Conservation (phyloP, 2,329 filamentous ascomycete genomes). For the Thielaviopsis musarum region DNA sequence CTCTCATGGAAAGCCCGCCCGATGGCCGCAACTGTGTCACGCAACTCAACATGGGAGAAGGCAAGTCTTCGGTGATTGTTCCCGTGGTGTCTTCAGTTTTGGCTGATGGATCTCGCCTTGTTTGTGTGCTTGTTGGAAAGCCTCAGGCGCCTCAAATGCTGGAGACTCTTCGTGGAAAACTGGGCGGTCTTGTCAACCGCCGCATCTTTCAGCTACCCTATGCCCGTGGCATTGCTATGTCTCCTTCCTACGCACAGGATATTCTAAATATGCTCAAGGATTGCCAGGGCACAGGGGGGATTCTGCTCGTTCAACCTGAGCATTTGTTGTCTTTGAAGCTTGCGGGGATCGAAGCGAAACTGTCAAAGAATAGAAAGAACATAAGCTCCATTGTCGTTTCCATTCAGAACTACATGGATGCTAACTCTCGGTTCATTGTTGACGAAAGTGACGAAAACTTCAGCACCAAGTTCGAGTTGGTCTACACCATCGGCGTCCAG, state of each 20-base stretch:
- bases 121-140: slow-evolving; percentile 43
- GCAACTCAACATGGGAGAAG: slow-evolving; percentile 57
- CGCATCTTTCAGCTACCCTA: slow-evolving; percentile 42
- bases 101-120: slow-evolving; percentile 32
- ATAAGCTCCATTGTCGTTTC: slow-evolving; percentile 21
- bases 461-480: slow-evolving; percentile 40
- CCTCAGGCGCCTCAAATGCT: slow-evolving; percentile 44
- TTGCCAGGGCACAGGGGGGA: slow-evolving; percentile 33
- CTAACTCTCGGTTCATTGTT: slow-evolving; percentile 34
- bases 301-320: slow-evolving; percentile 46
- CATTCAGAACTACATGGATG: slow-evolving; percentile 29
- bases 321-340: slow-evolving; percentile 47
- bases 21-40: slow-evolving; percentile 33
- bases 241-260: slow-evolving; percentile 14
- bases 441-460: slow-evolving; percentile 52
- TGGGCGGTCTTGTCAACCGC: slow-evolving; percentile 38
- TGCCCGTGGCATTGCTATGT: slow-evolving; percentile 29
- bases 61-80: slow-evolving; percentile 53
- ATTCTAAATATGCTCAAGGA: slow-evolving; percentile 26
- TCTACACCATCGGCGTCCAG: slow-evolving; percentile 44
- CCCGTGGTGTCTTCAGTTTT: slow-evolving; percentile 42
- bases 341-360: slow-evolving; percentile 34
- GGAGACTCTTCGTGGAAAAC: slow-evolving; percentile 34
- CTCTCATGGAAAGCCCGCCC: slow-evolving; percentile 32
- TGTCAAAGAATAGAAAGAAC: neutral